Evolutionary conservation across 1,284 basidiomycete species (phyloP).

Genomic region (Golubevia sp.): DNA sequence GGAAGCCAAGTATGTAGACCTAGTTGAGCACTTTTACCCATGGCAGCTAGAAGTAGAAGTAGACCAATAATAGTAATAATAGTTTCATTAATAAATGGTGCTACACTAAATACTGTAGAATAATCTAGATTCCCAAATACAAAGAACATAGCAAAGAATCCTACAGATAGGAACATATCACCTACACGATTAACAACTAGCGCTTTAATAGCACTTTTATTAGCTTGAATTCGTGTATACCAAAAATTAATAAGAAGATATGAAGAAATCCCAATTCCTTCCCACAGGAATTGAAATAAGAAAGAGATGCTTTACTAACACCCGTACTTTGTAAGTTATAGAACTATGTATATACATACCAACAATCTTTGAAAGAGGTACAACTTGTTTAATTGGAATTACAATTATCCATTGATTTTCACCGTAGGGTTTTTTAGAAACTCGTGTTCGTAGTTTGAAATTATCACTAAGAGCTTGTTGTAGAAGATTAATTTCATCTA

Average conservation of each 20-base stretch:
- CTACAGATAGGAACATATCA: constrained; percentile 58
- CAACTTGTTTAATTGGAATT: constrained; percentile 5
- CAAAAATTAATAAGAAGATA: constrained; percentile 62
- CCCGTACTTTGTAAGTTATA: no score
- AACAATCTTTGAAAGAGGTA: constrained; percentile 5
- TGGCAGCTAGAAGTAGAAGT: constrained; percentile 55
- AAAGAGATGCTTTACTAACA: no score
- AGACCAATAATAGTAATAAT: constrained; percentile 57
- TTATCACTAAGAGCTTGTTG: no score
- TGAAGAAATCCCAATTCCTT: constrained; percentile 61
- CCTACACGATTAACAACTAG: constrained; percentile 61
- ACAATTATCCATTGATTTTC: constrained; percentile 3
- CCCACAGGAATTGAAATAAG: constrained; percentile 24
- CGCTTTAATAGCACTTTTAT: constrained; percentile 61
- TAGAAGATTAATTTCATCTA: constrained; percentile 4
- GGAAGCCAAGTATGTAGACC: constrained; percentile 56
- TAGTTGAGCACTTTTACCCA: constrained; percentile 57
- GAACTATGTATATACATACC: constrained; percentile 5
- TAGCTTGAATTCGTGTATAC: constrained; percentile 61
- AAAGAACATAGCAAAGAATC: constrained; percentile 57
- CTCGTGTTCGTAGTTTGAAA: constrained; percentile 6
- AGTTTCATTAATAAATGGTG: constrained; percentile 58
- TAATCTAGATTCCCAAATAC: constrained; percentile 60
- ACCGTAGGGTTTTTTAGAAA: constrained; percentile 7
- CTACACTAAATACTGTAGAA: constrained; percentile 55